These are phyloP conservation scores for Leccinum subgranulosum DNA, from an alignment of 768 basidiomycete genomes.

Conservation along the genomic window DNA sequence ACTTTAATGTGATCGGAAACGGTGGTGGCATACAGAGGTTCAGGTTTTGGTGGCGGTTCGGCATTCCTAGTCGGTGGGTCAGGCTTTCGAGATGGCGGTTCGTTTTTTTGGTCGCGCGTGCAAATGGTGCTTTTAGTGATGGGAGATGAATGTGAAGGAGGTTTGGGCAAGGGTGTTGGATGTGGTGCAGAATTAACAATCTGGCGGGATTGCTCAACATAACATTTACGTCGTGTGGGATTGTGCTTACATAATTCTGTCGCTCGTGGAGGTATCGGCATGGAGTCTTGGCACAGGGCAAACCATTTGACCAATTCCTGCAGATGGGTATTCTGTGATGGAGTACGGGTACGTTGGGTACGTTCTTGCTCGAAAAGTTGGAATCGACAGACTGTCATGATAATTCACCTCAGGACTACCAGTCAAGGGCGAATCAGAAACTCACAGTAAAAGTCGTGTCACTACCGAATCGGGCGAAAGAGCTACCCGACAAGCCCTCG, in stretches of 20 bases:
- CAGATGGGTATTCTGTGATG: background rate
- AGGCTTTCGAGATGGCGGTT: background rate
- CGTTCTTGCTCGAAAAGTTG: background rate
- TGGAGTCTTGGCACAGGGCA: rapidly evolving
- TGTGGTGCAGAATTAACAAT: background rate
- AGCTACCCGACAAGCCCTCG: slow-evolving; percentile 15
- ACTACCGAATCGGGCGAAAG: slow-evolving; percentile 10
- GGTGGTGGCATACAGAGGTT: slow-evolving; percentile 27
- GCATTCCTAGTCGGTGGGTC: background rate
- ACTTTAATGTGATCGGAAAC: slow-evolving; percentile 57
- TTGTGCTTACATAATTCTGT: slow-evolving; percentile 9
- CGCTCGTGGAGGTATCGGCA: slow-evolving; percentile 13
- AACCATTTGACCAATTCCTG: background rate
- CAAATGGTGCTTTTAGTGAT: background rate
- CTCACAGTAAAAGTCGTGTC: slow-evolving; percentile 24
- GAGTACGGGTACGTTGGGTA: background rate
- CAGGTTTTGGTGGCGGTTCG: slow-evolving; percentile 10
- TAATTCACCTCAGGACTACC: background rate
- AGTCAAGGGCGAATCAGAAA: background rate
- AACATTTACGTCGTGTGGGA: background rate
- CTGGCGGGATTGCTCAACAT: slow-evolving; percentile 1
- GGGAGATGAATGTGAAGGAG: background rate
- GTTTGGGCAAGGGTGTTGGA: background rate
- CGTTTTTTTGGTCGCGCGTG: background rate
- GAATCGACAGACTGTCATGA: slow-evolving; percentile 19